Conservation (phyloP, 1,284 basidiomycete species). For the Inonotus obliquus region DNA sequence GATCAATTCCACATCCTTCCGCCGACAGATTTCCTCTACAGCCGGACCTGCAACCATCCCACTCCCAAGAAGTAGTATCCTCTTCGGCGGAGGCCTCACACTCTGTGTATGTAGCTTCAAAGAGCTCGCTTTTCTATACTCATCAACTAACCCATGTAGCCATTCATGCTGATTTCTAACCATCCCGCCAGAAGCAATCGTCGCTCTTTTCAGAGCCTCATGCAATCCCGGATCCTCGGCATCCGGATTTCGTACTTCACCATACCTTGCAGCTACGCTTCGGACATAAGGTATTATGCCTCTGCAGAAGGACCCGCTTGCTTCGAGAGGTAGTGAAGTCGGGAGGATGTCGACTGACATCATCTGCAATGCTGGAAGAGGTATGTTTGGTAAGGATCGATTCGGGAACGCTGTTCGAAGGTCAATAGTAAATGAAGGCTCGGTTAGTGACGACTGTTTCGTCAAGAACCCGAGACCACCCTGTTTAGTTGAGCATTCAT, state of each 20-base stretch:
- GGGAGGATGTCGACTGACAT: slow-evolving; percentile 90
- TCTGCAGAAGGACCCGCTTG: slow-evolving; percentile 70
- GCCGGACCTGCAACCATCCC: slow-evolving; percentile 91
- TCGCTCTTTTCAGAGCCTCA: slow-evolving; percentile 60
- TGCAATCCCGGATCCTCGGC: slow-evolving; percentile 26
- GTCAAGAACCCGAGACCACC: slow-evolving; percentile 84
- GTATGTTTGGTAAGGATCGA: slow-evolving; percentile 17
- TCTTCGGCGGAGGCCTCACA: slow-evolving; percentile 33
- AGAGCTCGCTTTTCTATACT: slow-evolving; percentile 27
- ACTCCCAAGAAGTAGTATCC: slow-evolving; percentile 81
- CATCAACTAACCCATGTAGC: slow-evolving; percentile 51
- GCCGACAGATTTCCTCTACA: slow-evolving; percentile 64
- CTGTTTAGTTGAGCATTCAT: slow-evolving; percentile 30
- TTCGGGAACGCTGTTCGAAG: slow-evolving; percentile 37
- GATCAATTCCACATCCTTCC: slow-evolving; percentile 57
- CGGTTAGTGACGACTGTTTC: slow-evolving; percentile 67
- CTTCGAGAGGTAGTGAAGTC: slow-evolving; percentile 75
- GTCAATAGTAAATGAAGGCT: slow-evolving; percentile 60
- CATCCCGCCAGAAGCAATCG: slow-evolving; percentile 59
- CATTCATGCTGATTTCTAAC: slow-evolving; percentile 53
- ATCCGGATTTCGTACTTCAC: slow-evolving; percentile 17
- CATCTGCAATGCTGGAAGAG: slow-evolving; percentile 61
- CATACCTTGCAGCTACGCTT: slow-evolving; percentile 38
- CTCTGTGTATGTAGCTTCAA: background rate
- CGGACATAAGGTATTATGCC: slow-evolving; percentile 67